Percentiles rank a stretch among this genome's conserved stretches.
Conservation (phyloP, 129 eudicot genomes). For the Smallanthus sonchifolius region DNA sequence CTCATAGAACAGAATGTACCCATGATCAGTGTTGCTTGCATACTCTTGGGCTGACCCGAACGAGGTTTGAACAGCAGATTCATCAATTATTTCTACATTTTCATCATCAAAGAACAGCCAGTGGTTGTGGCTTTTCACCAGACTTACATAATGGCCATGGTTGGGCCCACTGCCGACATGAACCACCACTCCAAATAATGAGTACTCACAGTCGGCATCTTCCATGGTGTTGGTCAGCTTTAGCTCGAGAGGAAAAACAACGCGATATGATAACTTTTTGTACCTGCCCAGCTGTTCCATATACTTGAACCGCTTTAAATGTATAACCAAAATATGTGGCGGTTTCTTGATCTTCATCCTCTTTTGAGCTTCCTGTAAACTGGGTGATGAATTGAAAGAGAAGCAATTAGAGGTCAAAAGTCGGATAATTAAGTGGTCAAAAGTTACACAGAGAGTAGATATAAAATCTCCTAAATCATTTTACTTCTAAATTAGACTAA, state of each 20-base stretch:
- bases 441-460: neutral
- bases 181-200: slow-evolving; percentile 65
- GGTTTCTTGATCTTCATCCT: slow-evolving; percentile 77
- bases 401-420: neutral
- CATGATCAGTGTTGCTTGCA: slow-evolving; percentile 71
- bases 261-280: slow-evolving; percentile 66
- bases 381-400: neutral
- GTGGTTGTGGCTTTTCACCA: slow-evolving; percentile 69
- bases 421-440: neutral
- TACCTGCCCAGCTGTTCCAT: slow-evolving; percentile 70
- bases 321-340: slow-evolving; percentile 68
- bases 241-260: slow-evolving; percentile 69
- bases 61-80: slow-evolving; percentile 64
- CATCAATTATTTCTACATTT: slow-evolving; percentile 76
- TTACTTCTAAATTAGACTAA: neutral
- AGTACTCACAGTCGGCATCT: slow-evolving; percentile 65
- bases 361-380: slow-evolving; percentile 83
- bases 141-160: slow-evolving; percentile 70
- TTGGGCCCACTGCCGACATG: slow-evolving; percentile 79
- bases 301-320: slow-evolving; percentile 71
- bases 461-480: neutral
- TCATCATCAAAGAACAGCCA: slow-evolving; percentile 82
- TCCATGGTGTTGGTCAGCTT: slow-evolving; percentile 72
- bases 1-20: slow-evolving; percentile 67
- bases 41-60: slow-evolving; percentile 84